A percentile compares a stretch with the other conserved stretches of the same genome.
Conservation (phyloP, 768 basidiomycete genomes). For the Leucosporidium scottii region DNA sequence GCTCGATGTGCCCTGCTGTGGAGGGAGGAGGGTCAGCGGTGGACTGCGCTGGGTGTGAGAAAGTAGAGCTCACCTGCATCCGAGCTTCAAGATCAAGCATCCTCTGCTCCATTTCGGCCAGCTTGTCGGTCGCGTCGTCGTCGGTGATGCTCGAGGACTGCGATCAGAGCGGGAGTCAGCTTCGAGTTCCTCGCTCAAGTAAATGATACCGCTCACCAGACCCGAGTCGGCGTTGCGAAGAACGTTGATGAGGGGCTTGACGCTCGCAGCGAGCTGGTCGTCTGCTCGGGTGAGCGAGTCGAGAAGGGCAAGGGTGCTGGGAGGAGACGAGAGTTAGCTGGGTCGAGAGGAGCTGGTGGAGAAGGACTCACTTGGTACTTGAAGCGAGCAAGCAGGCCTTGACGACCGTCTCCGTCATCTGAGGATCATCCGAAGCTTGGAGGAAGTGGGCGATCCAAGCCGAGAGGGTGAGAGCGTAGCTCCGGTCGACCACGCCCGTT, state of each 20-base stretch:
- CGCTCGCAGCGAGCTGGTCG: background rate
- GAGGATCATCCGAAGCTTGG: background rate
- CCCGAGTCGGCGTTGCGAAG: conserved; percentile 7
- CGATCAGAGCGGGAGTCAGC: background rate
- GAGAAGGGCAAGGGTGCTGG: conserved; percentile 2
- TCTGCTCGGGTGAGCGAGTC: background rate
- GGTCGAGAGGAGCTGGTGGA: background rate
- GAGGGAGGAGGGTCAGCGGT: background rate
- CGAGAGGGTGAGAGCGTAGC: background rate
- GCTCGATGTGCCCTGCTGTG: background rate
- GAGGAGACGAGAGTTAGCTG: background rate
- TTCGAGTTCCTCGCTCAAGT: too few relatives aligned
- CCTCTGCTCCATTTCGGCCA: background rate
- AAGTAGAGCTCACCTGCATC: background rate
- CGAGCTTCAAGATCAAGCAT: background rate
- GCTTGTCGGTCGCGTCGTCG: background rate
- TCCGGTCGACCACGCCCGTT: background rate
- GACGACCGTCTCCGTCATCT: conserved; percentile 10
- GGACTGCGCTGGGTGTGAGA: background rate
- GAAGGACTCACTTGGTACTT: background rate
- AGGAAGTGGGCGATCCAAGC: conserved; percentile 15
- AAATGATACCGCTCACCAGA: background rate
- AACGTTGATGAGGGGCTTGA: conserved; percentile 15
- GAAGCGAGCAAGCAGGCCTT: conserved; percentile 10
- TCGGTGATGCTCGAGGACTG: background rate